A percentile compares a stretch with the other conserved stretches of the same genome.
phyloP scores from a whole-genome alignment of 2,329 filamentous ascomycete genomes.

The Diaporthe humulicola region DNA sequence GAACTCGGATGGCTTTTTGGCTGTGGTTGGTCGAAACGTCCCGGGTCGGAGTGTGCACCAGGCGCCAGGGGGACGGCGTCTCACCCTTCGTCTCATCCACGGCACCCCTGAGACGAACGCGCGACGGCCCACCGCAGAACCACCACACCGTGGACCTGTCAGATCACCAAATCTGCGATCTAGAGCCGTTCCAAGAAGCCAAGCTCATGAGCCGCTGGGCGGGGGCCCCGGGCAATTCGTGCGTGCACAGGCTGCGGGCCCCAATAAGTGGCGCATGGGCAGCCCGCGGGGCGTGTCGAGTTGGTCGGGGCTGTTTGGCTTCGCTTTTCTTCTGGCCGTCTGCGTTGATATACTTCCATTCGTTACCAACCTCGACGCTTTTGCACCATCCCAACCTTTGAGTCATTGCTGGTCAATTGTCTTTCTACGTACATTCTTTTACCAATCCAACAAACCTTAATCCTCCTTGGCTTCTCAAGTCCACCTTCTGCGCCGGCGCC shows the following conservation, averaged over 20 bases:
- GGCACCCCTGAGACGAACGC: slow-evolving; percentile 34
- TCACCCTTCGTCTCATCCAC: slow-evolving; percentile 37
- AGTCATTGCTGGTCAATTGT: slow-evolving; percentile 36
- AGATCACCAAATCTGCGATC: slow-evolving; percentile 34
- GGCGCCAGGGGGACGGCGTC: slow-evolving; percentile 27
- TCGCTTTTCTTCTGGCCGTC: not conserved
- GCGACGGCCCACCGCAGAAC: slow-evolving; percentile 20
- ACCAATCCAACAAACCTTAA: not conserved
- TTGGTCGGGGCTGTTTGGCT: not conserved
- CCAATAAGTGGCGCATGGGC: slow-evolving; percentile 25
- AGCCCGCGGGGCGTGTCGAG: not conserved
- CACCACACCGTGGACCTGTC: slow-evolving; percentile 23
- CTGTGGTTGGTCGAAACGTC: slow-evolving; percentile 29
- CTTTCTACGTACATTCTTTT: not conserved
- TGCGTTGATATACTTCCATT: slow-evolving; percentile 21
- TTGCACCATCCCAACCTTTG: not conserved
- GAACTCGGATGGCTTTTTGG: slow-evolving; percentile 12
- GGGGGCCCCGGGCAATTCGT: not conserved
- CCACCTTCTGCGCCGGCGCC: slow-evolving; percentile 29
- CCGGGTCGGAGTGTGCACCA: slow-evolving; percentile 27
- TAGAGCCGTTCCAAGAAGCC: slow-evolving; percentile 22
- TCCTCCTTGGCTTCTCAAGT: slow-evolving; percentile 20
- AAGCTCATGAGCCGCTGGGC: slow-evolving; percentile 8
- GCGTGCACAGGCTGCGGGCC: not conserved
- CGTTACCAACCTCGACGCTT: slow-evolving; percentile 9